Conservation (phyloP, 1,284 basidiomycete species). For the Clitocybe nebularis region DNA sequence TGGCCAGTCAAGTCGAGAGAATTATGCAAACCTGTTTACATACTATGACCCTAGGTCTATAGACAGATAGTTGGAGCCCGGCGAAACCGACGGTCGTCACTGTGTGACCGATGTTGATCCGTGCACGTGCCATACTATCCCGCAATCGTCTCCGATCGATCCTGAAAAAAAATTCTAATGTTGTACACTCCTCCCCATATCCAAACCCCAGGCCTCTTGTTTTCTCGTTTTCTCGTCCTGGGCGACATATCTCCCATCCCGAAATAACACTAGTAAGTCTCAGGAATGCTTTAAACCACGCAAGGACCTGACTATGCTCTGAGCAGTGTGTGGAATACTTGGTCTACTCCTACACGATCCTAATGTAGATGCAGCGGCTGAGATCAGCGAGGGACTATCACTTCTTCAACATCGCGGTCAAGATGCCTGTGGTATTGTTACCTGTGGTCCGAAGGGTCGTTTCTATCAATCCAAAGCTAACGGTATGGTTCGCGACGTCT, state of each 20-base stretch:
- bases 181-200: slow-evolving; percentile 8
- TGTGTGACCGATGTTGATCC: too few species aligned
- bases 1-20: too few species aligned
- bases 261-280: slow-evolving; percentile 11
- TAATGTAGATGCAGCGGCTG: slow-evolving; percentile 70
- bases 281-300: slow-evolving; percentile 8
- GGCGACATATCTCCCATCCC: slow-evolving; percentile 3
- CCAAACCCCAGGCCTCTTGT: slow-evolving; percentile 6
- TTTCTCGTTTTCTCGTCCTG: slow-evolving; percentile 13
- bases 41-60: too few species aligned
- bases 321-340: slow-evolving; percentile 90
- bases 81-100: too few species aligned
- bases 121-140: too few species aligned
- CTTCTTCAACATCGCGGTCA: slow-evolving; percentile 94
- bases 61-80: too few species aligned
- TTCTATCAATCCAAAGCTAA: slow-evolving; percentile 99
- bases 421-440: slow-evolving; percentile 98
- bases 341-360: slow-evolving; percentile 82
- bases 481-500: slow-evolving; percentile 99
- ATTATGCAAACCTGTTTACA: too few species aligned
- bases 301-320: slow-evolving; percentile 8
- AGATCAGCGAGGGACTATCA: slow-evolving; percentile 89
- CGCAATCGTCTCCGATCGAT: slow-evolving; percentile 12
- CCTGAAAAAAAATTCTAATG: slow-evolving; percentile 18
- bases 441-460: slow-evolving; percentile 91